Conservation (phyloP, 257 asterid genomes). For the Forsythia viridissima region DNA sequence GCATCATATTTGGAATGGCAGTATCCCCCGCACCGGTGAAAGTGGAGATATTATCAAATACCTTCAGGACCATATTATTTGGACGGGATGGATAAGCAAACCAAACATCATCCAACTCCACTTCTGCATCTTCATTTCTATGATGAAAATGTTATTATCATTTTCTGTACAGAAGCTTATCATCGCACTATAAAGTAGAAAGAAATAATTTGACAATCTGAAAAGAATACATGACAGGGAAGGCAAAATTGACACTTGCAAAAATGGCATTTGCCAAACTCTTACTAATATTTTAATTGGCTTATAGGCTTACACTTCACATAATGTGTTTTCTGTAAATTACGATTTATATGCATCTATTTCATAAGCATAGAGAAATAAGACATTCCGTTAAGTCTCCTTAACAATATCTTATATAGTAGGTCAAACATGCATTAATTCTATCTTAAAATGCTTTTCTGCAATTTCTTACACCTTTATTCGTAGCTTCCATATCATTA, state of each 20-base stretch:
- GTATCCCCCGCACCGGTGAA: conserved; percentile 10
- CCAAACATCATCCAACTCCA: conserved; percentile 81
- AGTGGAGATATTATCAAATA: conserved; percentile 26
- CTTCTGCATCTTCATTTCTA: conserved; percentile 81
- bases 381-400: not conserved
- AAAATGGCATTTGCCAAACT: not conserved
- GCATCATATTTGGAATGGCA: conserved; percentile 8
- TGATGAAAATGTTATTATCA: conserved; percentile 12
- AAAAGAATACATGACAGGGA: not conserved
- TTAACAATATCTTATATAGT: not conserved
- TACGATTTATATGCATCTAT: not conserved
- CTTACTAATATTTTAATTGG: not conserved
- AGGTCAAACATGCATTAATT: not conserved
- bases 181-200: not conserved
- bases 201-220: not conserved
- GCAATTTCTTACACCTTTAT: not conserved
- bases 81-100: conserved; percentile 96
- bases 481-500: not conserved
- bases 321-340: too few species aligned
- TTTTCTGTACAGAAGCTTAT: not conserved
- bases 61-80: conserved; percentile 78
- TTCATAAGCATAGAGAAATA: not conserved
- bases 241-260: not conserved
- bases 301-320: too few species aligned
- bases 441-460: not conserved